These are phyloP conservation scores for Arctium minus DNA, from an alignment of 129 eudicot species.

Conservation along the genomic window DNA sequence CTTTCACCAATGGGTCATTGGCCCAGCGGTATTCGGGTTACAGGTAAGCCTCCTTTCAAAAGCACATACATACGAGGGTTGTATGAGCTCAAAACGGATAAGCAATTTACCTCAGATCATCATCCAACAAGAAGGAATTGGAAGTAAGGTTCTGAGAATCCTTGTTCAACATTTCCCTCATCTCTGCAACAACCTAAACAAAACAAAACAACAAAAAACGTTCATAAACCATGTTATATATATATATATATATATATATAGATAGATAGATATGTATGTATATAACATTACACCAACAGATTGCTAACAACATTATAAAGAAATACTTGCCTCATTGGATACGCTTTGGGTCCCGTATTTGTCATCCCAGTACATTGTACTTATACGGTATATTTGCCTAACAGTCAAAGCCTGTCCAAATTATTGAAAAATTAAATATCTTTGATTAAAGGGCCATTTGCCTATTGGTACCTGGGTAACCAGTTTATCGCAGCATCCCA, in stretches of 20 bases:
- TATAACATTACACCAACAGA: background rate
- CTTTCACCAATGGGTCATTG: background rate
- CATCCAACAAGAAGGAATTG: conserved; percentile 93
- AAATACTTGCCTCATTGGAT: conserved; percentile 73
- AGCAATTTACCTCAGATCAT: conserved; percentile 79
- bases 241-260: too few species aligned
- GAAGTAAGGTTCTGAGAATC: conserved; percentile 87
- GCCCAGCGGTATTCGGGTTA: background rate
- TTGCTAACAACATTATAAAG: background rate
- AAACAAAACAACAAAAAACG: conserved; percentile 32
- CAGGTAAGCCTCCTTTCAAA: background rate
- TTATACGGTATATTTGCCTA: conserved; percentile 93
- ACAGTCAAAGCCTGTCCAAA: conserved; percentile 83
- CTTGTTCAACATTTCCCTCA: conserved; percentile 87
- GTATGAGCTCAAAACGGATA: background rate
- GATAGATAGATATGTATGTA: background rate
- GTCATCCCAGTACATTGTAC: conserved; percentile 99
- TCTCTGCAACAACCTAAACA: conserved; percentile 85
- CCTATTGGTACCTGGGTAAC: background rate
- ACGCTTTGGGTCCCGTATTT: conserved; percentile 99
- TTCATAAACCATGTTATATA: background rate
- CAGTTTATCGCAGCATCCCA: background rate
- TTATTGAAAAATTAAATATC: background rate
- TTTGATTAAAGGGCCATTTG: background rate
- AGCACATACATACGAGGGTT: background rate